Base-by-base conservation (phyloP, 1,284 basidiomycete genomes). In the Anthracocystis setariae region DNA sequence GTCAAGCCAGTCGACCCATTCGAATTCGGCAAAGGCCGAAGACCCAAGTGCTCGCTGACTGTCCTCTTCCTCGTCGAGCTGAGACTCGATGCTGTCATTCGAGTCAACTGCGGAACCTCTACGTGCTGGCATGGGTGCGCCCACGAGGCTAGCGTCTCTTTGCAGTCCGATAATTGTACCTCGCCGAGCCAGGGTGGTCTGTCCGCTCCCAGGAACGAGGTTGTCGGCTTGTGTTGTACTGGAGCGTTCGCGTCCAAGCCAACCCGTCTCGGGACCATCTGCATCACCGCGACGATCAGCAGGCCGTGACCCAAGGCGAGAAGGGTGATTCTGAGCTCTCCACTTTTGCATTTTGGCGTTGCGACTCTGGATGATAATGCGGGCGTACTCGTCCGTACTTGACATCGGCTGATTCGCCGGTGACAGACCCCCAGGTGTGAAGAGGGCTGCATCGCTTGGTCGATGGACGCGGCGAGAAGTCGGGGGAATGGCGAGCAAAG, bases 1-100 rank as follows among this genome's bases (percentile, higher is more conserved):
- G 74, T 87, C 87, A 51, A 87, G 82, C 87, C 87, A 87, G 70
- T 87, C 87, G 27, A 87, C 86, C 87, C 87, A 87, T 68, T 87
- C 87, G 54, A 87, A 86, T 33, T 86, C 86, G 40, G 70, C 70
- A 46, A 73, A 73, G 10, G 69, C 62, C 1, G 63, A 59, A 8
- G 66, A 55, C 15, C 47, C 58, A 12, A 65, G 46, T 15, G 40
- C 55, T 13, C 61, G 50, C 12, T 65, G 58, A 18, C 46, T 39
- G 17, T 59, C 71, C 24, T 73, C 70, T n/a, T 71, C 68, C 33
- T 68, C 64, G 37, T 63, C 65, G 17, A 68, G 47, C 50, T 73
- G 70, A 33, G 70, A 73, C 25, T 73, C 70, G 39, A 65, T 65
- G 60, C 68, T 71, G 46, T 67, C 64, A 50, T 61, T 59, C 33